These are phyloP conservation scores for Eurotiales sp. DNA, from an alignment of 2,329 filamentous ascomycete genomes.

Conservation along the genomic window DNA sequence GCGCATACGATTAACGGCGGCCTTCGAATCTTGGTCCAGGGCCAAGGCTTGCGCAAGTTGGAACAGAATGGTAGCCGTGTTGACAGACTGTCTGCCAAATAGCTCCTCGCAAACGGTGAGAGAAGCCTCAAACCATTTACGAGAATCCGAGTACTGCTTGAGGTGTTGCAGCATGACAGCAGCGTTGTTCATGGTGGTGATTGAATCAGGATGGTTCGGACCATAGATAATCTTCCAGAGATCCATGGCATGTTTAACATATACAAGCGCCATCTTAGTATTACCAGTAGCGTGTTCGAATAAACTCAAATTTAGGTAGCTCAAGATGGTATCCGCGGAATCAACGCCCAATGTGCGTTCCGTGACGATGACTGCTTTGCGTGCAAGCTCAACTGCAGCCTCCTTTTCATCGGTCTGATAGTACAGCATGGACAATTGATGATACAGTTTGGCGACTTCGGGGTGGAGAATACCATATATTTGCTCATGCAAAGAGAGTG, in stretches of 20 bases:
- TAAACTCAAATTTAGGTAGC: conserved; percentile 91
- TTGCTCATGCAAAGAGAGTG: conserved; percentile 91
- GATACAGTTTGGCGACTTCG: conserved; percentile 92
- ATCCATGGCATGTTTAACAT: conserved; percentile 87
- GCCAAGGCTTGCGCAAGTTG: conserved; percentile 94
- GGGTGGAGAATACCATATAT: conserved; percentile 97
- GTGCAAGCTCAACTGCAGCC: conserved; percentile 87
- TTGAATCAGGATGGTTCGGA: conserved; percentile 87
- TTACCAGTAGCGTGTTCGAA: conserved; percentile 92
- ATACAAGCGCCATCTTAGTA: conserved; percentile 79
- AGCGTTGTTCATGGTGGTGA: conserved; percentile 97
- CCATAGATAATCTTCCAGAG: conserved; percentile 98
- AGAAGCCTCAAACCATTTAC: conserved; percentile 94
- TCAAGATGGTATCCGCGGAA: conserved; percentile 86
- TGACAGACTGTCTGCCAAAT: conserved; percentile 84
- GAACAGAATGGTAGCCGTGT: conserved; percentile 92
- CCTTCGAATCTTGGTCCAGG: conserved; percentile 91
- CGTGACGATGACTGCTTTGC: conserved; percentile 93
- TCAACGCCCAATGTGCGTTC: conserved; percentile 93
- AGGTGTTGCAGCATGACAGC: conserved; percentile 97
- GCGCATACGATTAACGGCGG: conserved; percentile 86
- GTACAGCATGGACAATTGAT: conserved; percentile 91
- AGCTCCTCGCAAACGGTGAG: conserved; percentile 83
- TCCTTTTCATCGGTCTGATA: conserved; percentile 98
- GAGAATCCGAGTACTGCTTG: conserved; percentile 91